Base-by-base conservation (phyloP, 2,329 filamentous ascomycete species). In the Fusarium sulawesiense region DNA sequence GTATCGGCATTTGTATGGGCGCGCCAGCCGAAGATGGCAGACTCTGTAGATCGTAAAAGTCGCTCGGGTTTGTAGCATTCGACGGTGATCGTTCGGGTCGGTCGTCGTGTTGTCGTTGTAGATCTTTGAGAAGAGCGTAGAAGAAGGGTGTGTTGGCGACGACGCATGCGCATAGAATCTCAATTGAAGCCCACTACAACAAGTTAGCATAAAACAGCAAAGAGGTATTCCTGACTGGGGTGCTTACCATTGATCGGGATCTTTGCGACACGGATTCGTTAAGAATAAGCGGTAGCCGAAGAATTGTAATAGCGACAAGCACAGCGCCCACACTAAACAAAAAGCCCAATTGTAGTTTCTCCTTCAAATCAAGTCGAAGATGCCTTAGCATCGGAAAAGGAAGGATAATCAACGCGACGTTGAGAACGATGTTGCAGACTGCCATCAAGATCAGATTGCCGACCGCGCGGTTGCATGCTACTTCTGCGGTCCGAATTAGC, bases 61-160 rank as follows among this genome's bases (percentile, higher is more conserved):
- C 59, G 6, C 29, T 60, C 1, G 47, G 51, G 1, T 48, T 56
- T 4, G 57, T 66, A 16, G 54, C 50, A 3, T 63, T 70, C 2
- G 67, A 70, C 0, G 67, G 63, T 27, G 67, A 62, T 49, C 66
- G 29, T 20, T 55, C 55, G 7, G 66, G 67, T 46, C 66, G 48
- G 14, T 70, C 66, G 18, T 76, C 70, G 47, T 78, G 76, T 20
- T 71, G 68, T 37, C 73, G 66, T 30, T 77, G 69, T 12, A 74
- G 44, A 7, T 78, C 76, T 44, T 76, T 76, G 9, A 76, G 27
- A 0, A 78, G 53, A 0, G 76, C 75, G 61, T 75, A 78, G 44
- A 69, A 78, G 49, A 78, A 78, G 3, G 76, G 69, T 0, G 76
- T 75, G 40, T 78, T 78, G 29, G 76, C 72, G 14, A 78, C 76